phyloP scores from a whole-genome alignment of 345 rosid species.

The Heritiera fomes region DNA sequence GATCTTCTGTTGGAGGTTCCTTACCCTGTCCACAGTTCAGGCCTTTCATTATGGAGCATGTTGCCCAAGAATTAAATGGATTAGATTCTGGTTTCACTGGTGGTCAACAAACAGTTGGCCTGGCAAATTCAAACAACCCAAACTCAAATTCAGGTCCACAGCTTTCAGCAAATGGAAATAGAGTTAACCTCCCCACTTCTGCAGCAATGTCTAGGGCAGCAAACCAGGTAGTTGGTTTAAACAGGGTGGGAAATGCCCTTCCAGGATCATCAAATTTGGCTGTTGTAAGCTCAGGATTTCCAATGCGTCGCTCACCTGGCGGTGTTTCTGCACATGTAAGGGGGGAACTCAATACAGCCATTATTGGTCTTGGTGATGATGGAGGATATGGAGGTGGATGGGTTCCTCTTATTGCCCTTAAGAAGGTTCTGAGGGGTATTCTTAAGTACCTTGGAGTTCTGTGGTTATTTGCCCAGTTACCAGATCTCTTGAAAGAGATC shows the following conservation, averaged over 20 bases:
- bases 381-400: constrained; percentile 99
- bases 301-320: constrained; percentile 82
- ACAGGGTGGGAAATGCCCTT: constrained; percentile 66
- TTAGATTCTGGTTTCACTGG: constrained; percentile 73
- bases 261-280: constrained; percentile 65
- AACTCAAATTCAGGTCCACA: constrained; percentile 52
- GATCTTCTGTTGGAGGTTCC: constrained; percentile 91
- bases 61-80: constrained; percentile 94
- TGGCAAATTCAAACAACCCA: constrained; percentile 43
- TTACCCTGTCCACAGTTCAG: constrained; percentile 99
- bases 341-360: constrained; percentile 95
- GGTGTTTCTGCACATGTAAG: constrained; percentile 89
- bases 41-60: constrained; percentile 99
- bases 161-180: constrained; percentile 60
- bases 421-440: constrained; percentile 94
- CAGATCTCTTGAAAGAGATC: constrained; percentile 89
- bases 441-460: constrained; percentile 97
- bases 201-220: constrained; percentile 63
- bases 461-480: constrained; percentile 95
- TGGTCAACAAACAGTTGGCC: constrained; percentile 67
- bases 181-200: constrained; percentile 62
- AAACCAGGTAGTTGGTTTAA: constrained; percentile 59
- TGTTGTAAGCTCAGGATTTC: constrained; percentile 59
- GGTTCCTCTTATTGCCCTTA: constrained; percentile 99
- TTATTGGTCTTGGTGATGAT: constrained; percentile 98